phyloP scores from a whole-genome alignment of 148 eudicot genomes.

The Fagopyrum tataricum region DNA sequence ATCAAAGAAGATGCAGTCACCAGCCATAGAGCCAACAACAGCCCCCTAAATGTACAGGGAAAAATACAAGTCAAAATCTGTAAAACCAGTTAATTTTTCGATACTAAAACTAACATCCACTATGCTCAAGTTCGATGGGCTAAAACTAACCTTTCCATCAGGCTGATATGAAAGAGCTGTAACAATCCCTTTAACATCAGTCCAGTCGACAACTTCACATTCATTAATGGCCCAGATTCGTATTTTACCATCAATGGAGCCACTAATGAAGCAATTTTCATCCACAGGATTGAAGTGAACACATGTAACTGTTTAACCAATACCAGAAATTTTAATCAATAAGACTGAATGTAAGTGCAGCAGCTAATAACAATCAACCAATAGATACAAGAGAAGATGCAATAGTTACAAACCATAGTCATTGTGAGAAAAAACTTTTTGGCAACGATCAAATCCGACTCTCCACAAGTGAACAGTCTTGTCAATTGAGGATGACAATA shows the following conservation, averaged over 20 bases:
- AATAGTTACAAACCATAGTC: conserved; percentile 47
- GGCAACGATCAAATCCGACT: conserved; percentile 53
- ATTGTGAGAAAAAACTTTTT: conserved; percentile 57
- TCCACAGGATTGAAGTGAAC: conserved; percentile 77
- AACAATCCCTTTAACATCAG: conserved; percentile 62
- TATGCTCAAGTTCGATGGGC: not conserved
- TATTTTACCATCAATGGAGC: conserved; percentile 90
- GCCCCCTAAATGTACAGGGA: conserved; percentile 4
- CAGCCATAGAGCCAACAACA: conserved; percentile 30
- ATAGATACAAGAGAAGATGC: not conserved
- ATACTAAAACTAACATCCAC: conserved; percentile 42
- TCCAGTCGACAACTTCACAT: conserved; percentile 82
- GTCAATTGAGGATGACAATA: conserved; percentile 79
- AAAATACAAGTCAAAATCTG: not conserved
- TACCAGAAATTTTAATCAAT: conserved; percentile 7
- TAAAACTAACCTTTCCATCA: conserved; percentile 62
- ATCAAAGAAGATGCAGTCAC: conserved; percentile 39
- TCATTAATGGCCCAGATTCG: conserved; percentile 65
- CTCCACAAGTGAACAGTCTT: conserved; percentile 81
- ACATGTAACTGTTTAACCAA: conserved; percentile 65
- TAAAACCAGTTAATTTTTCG: not conserved
- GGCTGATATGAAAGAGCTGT: conserved; percentile 83
- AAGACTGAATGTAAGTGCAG: not conserved
- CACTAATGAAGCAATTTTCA: conserved; percentile 74
- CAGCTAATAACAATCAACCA: not conserved